phyloP scores from a whole-genome alignment of 2,329 filamentous ascomycete species.

The Thielaviopsis populi region DNA sequence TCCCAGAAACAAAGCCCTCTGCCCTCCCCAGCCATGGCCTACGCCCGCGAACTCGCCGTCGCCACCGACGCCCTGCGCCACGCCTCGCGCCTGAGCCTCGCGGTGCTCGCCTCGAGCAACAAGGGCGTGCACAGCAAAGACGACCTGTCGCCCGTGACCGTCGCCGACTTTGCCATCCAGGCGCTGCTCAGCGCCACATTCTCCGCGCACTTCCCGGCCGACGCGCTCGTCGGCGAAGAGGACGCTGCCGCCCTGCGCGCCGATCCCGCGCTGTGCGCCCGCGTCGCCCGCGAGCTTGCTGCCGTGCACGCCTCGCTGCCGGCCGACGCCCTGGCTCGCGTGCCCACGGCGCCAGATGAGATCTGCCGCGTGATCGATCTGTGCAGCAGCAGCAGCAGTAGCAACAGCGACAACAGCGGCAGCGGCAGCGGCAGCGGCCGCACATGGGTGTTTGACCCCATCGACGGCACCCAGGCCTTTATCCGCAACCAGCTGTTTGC shows the following conservation, averaged over 20 bases:
- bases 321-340: constrained; percentile 19
- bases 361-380: constrained; percentile 40
- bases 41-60: constrained; percentile 29
- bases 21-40: constrained; percentile 20
- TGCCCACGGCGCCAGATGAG: constrained; percentile 28
- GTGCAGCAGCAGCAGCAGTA: constrained; percentile 28
- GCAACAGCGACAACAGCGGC: constrained; percentile 23
- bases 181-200: constrained; percentile 38
- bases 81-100: constrained; percentile 36
- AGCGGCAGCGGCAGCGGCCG: constrained; percentile 29
- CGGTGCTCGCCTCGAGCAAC: constrained; percentile 32
- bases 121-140: constrained; percentile 38
- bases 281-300: constrained; percentile 34
- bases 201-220: constrained; percentile 34
- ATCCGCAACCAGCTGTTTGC: constrained; percentile 40
- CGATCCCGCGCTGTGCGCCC: constrained; percentile 29
- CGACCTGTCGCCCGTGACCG: constrained; percentile 41
- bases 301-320: constrained; percentile 18
- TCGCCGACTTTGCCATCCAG: constrained; percentile 46
- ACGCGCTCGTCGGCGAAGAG: constrained; percentile 42
- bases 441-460: constrained; percentile 46
- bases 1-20: neutral
- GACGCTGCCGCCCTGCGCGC: constrained; percentile 33
- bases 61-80: constrained; percentile 30
- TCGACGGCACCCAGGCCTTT: constrained; percentile 45